Percentiles rank a stretch among this genome's conserved stretches.
Evolutionary conservation across 306 rosid species (phyloP).

Genomic region (Trichosanthes truncata): DNA sequence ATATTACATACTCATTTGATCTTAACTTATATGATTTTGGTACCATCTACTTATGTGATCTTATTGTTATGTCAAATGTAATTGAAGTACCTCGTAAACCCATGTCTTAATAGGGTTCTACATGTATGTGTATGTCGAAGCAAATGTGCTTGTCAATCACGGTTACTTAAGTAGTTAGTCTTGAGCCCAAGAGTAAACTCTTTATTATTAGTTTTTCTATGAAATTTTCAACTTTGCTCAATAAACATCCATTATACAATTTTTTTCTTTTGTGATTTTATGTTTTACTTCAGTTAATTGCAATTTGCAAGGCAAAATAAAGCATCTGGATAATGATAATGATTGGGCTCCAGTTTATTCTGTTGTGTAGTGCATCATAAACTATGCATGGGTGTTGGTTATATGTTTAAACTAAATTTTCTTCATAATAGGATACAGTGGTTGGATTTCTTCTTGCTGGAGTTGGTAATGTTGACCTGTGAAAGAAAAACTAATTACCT

Average conservation of each 20-base stretch:
- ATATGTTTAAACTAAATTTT: background rate
- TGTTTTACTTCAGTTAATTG: background rate
- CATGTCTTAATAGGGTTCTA: background rate
- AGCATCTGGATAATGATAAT: constrained; percentile 2
- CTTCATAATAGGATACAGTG: constrained; percentile 56
- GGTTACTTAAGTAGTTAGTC: background rate
- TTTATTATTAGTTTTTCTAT: background rate
- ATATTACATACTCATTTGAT: background rate
- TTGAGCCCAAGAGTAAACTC: background rate
- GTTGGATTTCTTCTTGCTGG: constrained; percentile 95
- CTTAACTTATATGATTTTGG: background rate
- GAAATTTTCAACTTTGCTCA: background rate
- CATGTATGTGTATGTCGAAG: background rate
- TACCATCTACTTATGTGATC: background rate
- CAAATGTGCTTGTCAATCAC: background rate
- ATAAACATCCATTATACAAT: background rate
- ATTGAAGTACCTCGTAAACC: no score
- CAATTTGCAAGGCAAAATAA: background rate
- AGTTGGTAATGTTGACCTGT: constrained; percentile 87
- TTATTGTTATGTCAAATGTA: background rate
- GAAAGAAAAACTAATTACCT: constrained; percentile 94
- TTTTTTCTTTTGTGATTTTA: background rate
- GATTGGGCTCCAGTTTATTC: background rate
- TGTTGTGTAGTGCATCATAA: background rate
- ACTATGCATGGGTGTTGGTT: background rate